These are phyloP conservation scores for Blastocystis sp. DNA, from an alignment of 352 stramenopile genomes.

Conservation along the genomic window DNA sequence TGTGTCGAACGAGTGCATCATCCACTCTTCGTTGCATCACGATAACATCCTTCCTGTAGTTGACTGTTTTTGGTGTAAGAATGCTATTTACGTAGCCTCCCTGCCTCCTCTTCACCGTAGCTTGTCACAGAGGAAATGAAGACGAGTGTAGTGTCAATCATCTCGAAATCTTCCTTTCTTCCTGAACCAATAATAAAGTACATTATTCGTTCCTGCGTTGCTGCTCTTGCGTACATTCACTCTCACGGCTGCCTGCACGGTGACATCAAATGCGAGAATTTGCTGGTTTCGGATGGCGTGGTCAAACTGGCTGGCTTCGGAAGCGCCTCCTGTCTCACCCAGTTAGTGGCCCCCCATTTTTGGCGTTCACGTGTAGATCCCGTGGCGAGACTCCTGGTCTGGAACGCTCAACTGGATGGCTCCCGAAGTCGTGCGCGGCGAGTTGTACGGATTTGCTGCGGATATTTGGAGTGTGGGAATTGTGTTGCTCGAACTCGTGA, in stretches of 20 bases:
- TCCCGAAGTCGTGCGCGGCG: background rate
- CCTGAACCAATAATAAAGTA: background rate
- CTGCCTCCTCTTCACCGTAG: background rate
- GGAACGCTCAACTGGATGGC: background rate
- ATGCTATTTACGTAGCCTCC: background rate
- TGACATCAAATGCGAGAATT: background rate
- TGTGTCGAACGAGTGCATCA: background rate
- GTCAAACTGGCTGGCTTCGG: conserved; percentile 4
- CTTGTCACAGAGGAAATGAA: background rate
- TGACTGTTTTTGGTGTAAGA: background rate
- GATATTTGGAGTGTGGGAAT: conserved; percentile 29
- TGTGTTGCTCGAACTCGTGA: conserved; percentile 6
- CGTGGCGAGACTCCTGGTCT: background rate
- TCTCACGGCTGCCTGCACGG: background rate
- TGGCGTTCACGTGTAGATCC: background rate
- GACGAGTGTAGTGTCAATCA: background rate
- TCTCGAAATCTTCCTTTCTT: background rate
- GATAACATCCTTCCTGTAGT: background rate
- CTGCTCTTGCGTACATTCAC: background rate
- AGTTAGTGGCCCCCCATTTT: background rate
- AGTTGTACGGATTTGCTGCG: conserved; percentile 6
- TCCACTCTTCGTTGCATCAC: background rate
- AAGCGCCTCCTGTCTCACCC: background rate
- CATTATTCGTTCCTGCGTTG: background rate
- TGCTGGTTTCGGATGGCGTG: background rate